phyloP scores from a whole-genome alignment of 176 grass and related monocot genomes.

The sorghum (Sorghum bicolor) region DNA sequence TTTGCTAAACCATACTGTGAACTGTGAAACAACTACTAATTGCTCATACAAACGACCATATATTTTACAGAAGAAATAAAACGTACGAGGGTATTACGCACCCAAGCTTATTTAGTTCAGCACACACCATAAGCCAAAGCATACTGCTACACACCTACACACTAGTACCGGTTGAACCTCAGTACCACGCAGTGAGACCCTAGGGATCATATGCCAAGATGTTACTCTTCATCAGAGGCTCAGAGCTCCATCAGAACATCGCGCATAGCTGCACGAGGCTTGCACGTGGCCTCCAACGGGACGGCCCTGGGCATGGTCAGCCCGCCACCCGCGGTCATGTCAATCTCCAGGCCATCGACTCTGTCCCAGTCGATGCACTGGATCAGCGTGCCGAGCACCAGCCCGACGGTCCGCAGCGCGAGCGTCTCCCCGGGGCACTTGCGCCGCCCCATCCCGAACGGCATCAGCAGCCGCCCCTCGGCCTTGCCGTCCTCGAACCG shows the following conservation, averaged over 20 bases:
- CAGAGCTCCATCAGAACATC: not conserved
- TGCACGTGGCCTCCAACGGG: conserved; percentile 5
- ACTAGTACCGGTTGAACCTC: too few relatives aligned
- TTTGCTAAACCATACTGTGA: not conserved
- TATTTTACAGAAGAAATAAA: not conserved
- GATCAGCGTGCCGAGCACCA: not conserved
- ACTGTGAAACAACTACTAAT: not conserved
- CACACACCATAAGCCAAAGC: not conserved
- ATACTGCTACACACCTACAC: not conserved
- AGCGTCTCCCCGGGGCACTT: conserved; percentile 16
- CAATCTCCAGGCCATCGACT: not conserved
- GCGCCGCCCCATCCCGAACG: conserved; percentile 72
- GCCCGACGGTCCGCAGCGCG: not conserved
- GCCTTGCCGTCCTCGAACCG: conserved; percentile 39
- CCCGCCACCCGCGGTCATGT: not conserved
- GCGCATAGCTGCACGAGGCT: not conserved
- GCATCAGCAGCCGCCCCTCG: conserved; percentile 30
- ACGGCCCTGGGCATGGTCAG: not conserved
- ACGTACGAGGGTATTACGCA: not conserved
- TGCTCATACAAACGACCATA: not conserved
- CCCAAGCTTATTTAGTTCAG: not conserved
- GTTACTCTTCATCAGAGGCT: not conserved
- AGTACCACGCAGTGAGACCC: too few relatives aligned
- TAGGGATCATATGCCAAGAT: not conserved
- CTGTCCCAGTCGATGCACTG: not conserved